Evolutionary conservation across 305 asterid genomes (phyloP).

Genomic region (Fraxinus latifolia): DNA sequence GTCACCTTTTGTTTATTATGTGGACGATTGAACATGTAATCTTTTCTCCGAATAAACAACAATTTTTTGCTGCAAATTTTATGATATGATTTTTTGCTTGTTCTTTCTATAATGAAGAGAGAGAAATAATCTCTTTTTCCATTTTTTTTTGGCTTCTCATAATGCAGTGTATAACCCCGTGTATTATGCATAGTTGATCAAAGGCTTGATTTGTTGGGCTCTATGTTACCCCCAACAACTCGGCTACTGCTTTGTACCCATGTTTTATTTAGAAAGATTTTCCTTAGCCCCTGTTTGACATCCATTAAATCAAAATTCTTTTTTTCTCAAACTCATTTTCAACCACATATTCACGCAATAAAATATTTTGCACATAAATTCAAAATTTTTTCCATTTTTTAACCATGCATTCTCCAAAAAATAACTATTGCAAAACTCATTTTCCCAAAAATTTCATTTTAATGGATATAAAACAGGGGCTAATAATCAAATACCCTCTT

Average conservation of each 20-base stretch:
- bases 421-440: not conserved
- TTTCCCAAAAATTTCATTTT: not conserved
- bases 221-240: not conserved
- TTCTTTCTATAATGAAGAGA: constrained; percentile 3
- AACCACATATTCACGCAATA: not conserved
- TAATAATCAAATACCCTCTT: not conserved
- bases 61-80: not conserved
- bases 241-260: not conserved
- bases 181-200: not conserved
- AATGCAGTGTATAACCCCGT: not conserved
- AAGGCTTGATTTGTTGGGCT: not conserved
- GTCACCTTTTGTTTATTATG: not conserved
- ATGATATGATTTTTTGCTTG: not conserved
- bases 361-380: not conserved
- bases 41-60: not conserved
- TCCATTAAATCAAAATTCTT: not conserved
- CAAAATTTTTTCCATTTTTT: not conserved
- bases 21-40: not conserved
- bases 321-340: not conserved
- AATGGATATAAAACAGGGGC: not conserved
- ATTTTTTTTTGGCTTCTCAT: not conserved
- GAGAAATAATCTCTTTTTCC: not conserved
- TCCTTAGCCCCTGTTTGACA: not conserved
- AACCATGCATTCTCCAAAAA: not conserved
- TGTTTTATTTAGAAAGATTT: not conserved